phyloP scores from a whole-genome alignment of 192 early-diverging fungal genomes.

The Geranomyces michiganensis region DNA sequence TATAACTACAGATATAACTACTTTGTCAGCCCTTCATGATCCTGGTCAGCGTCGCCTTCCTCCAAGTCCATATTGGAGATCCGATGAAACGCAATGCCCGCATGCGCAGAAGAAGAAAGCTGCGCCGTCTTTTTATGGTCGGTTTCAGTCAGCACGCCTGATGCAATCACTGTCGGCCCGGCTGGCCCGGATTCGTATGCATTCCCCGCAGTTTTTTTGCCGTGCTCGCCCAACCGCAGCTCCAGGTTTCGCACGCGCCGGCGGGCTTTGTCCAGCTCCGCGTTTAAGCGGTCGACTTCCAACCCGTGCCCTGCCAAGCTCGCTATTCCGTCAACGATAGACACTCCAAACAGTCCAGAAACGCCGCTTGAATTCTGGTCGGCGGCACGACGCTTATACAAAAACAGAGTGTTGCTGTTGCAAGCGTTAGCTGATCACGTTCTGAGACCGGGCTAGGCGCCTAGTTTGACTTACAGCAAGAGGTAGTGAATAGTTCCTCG shows the following conservation, averaged over 20 bases:
- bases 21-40: too few relatives aligned
- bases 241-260: not conserved
- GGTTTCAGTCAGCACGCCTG: too few relatives aligned
- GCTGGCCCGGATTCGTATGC: too few relatives aligned
- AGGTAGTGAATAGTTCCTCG: slow-evolving; percentile 14
- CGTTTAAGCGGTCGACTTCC: not conserved
- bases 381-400: not conserved
- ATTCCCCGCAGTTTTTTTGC: not conserved
- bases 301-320: not conserved
- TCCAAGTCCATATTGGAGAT: too few relatives aligned
- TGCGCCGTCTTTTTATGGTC: too few relatives aligned
- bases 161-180: too few relatives aligned
- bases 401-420: not conserved
- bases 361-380: not conserved
- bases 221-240: not conserved
- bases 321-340: not conserved
- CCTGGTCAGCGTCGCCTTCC: too few relatives aligned
- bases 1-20: too few relatives aligned
- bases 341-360: not conserved
- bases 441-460: too few relatives aligned
- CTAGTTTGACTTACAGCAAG: not conserved
- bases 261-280: not conserved
- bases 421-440: too few relatives aligned
- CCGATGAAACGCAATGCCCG: too few relatives aligned
- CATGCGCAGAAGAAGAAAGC: too few relatives aligned